Conservation (phyloP, 2,329 filamentous ascomycete genomes). For the Colletotrichum musae region DNA sequence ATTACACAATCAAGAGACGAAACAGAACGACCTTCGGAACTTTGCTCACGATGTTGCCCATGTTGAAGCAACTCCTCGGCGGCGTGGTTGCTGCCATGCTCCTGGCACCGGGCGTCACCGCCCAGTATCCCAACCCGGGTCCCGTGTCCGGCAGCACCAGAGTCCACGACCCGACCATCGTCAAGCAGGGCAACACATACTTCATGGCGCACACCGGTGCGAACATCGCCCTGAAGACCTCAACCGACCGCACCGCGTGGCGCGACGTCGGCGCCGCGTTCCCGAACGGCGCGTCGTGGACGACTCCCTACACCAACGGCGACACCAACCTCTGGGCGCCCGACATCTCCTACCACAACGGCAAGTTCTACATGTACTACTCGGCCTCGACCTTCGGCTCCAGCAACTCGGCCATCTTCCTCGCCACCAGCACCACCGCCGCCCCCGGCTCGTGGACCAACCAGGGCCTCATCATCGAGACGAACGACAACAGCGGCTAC, state of each 20-base stretch:
- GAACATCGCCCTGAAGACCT: constrained; percentile 50
- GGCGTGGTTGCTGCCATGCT: constrained; percentile 45
- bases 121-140: constrained; percentile 44
- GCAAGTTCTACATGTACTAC: constrained; percentile 51
- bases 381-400: constrained; percentile 50
- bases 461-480: constrained; percentile 48
- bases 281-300: constrained; percentile 50
- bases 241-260: constrained; percentile 50
- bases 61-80: constrained; percentile 44
- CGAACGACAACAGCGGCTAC: constrained; percentile 44
- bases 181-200: constrained; percentile 49
- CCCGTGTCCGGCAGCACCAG: constrained; percentile 45
- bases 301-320: constrained; percentile 48
- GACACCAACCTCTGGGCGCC: constrained; percentile 63
- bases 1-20: neutral
- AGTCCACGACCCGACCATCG: constrained; percentile 49
- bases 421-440: constrained; percentile 49
- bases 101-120: constrained; percentile 25
- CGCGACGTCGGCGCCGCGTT: constrained; percentile 48
- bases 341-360: constrained; percentile 60
- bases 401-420: constrained; percentile 49
- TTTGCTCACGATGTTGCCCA: constrained; percentile 33
- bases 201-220: constrained; percentile 47
- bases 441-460: constrained; percentile 49
- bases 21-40: neutral